Base-by-base conservation (phyloP, 352 stramenopile genomes). In the Phytophthora palmivora region DNA sequence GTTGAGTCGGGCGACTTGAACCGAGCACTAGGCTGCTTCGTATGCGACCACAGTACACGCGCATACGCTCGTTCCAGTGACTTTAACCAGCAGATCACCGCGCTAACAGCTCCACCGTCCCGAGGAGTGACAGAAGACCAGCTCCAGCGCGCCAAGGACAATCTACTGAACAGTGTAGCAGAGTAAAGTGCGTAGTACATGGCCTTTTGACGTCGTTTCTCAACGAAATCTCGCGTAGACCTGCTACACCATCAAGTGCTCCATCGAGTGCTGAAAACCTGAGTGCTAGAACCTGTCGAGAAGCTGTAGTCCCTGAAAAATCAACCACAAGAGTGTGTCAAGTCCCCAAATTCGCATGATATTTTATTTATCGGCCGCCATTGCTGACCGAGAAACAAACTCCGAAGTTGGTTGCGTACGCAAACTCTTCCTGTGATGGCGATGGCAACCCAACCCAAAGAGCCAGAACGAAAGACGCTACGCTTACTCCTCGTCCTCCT, bases 321-420 rank as follows among this genome's bases (percentile, higher is more conserved):
- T 1, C 24, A 70, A 44, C 45, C 44, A 54, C 44, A 38, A 43
- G 16, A 58, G 11, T 42, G 32, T 42, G 15, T 78, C 56, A 83
- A 82, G 77, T 88, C 78, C 78, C 79, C 69, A 86, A 89, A 86
- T 89, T 91, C 79, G 82, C 82, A 88, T 91, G 79, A 77, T 88
- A 89, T 89, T 89, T 83, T 81, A 89, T 79, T 88, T 78, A 89
- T 67, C 63, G 63, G 55, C 41, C 54, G 41, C 56, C 53, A 63
- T 50, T 58, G 58, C 69, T 67, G 68, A 67, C 49, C 55, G 43
- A 71, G 37, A 78, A 70, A 72, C 63, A 69, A 69, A 65, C 34
- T 65, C 50, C 45, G 18, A 57, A 58, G 50, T 37, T 59, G 49
- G 30, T 34, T 41, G 54, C 18, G 19, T 34, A 54, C 36, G 47